These are phyloP conservation scores for Diphasiastrum complanatum DNA, from an alignment of 83 land plant species.

Conservation along the genomic window DNA sequence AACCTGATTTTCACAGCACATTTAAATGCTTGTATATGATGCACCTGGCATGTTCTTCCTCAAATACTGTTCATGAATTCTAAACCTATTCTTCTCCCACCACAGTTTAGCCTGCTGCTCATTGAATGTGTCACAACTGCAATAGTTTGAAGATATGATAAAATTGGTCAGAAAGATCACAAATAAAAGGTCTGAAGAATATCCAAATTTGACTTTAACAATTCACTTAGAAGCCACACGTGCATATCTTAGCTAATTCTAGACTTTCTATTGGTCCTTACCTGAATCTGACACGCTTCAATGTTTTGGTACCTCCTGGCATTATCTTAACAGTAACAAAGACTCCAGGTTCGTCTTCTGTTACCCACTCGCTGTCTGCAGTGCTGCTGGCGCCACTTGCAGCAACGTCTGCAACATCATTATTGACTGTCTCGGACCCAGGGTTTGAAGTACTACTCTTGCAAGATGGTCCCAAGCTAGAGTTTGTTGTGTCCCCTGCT, in stretches of 20 bases:
- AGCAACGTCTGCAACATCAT: too few relatives aligned
- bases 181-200: too few relatives aligned
- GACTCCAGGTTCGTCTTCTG: slow-evolving; percentile 79
- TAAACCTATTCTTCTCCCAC: slow-evolving; percentile 76
- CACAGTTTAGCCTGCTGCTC: slow-evolving; percentile 74
- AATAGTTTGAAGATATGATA: not conserved
- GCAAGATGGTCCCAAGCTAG: too few relatives aligned
- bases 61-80: slow-evolving; percentile 57
- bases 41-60: too few relatives aligned
- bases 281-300: slow-evolving; percentile 94
- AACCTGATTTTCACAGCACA: too few relatives aligned
- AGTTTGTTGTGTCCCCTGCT: too few relatives aligned
- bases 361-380: slow-evolving; percentile 16
- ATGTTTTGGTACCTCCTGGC: slow-evolving; percentile 60
- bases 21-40: too few relatives aligned
- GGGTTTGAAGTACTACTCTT: too few relatives aligned
- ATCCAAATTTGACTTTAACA: not conserved
- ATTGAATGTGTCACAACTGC: slow-evolving; percentile 69
- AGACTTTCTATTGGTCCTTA: not conserved
- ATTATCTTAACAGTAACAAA: slow-evolving; percentile 66
- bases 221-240: not conserved
- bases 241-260: not conserved
- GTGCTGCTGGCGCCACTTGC: too few relatives aligned
- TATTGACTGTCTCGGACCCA: too few relatives aligned
- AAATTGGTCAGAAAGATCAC: too few relatives aligned